Conservation (phyloP, 768 basidiomycete species). For the Cantharellus cinnabarinus region DNA sequence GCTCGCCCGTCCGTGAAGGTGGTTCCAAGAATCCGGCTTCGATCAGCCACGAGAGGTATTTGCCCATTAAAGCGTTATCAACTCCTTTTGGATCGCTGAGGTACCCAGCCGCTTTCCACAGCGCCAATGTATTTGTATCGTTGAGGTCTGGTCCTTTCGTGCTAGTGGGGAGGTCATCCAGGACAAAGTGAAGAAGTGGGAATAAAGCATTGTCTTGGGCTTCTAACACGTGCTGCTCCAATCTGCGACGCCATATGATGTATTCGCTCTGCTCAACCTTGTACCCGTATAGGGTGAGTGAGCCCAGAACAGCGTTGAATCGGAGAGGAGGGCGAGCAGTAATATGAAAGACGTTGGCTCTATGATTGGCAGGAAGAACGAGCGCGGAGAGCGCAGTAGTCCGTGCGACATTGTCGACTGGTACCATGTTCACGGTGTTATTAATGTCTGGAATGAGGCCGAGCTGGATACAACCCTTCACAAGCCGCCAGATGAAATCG, state of each 20-base stretch:
- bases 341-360: constrained; percentile 37
- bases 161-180: constrained; percentile 91
- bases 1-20: constrained; percentile 18
- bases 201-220: constrained; percentile 92
- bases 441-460: constrained; percentile 93
- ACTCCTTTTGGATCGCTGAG: constrained; percentile 30
- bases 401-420: constrained; percentile 86
- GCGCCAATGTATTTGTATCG: constrained; percentile 55
- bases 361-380: constrained; percentile 24
- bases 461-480: constrained; percentile 98
- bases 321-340: constrained; percentile 72
- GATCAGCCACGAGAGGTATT: constrained; percentile 85
- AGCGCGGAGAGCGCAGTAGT: constrained; percentile 58
- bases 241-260: constrained; percentile 70
- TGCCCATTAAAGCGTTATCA: constrained; percentile 53
- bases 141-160: constrained; percentile 86
- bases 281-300: constrained; percentile 65
- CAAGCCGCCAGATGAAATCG: constrained; percentile 94
- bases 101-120: constrained; percentile 30
- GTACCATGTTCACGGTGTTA: constrained; percentile 96
- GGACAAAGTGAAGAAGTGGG: constrained; percentile 88
- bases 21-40: constrained; percentile 58
- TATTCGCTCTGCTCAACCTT: constrained; percentile 64
- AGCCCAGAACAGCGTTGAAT: constrained; percentile 67
- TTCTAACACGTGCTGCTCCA: constrained; percentile 91